A percentile compares a stretch with the other conserved stretches of the same genome.
Conservation (phyloP, 169 alveolate genomes). For the Plasmodium falciparum region DNA sequence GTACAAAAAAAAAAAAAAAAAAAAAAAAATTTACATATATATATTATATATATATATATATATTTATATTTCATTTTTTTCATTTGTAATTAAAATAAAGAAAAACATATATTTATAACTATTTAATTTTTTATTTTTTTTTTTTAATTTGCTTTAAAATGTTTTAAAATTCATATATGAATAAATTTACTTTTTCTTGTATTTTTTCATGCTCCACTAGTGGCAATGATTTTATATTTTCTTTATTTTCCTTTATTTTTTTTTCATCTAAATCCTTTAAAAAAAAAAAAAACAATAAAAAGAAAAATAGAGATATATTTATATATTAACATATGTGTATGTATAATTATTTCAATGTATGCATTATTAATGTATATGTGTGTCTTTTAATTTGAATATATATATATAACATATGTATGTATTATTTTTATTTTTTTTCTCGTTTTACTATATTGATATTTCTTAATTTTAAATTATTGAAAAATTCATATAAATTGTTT, state of each 20-base stretch:
- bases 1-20: constrained; percentile 3
- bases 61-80: constrained; percentile 4
- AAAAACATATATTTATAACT: background rate
- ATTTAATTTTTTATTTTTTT: background rate
- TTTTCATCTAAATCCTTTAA: constrained; percentile 19
- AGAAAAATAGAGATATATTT: background rate
- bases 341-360: background rate
- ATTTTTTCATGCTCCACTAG: constrained; percentile 16
- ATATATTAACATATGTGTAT: constrained; percentile 16
- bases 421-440: constrained; percentile 25
- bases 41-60: constrained; percentile 5
- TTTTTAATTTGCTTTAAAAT: background rate
- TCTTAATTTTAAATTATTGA: constrained; percentile 43
- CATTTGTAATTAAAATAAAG: background rate
- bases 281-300: background rate
- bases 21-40: constrained; percentile 24
- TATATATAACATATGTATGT: background rate
- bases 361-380: background rate
- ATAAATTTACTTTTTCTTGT: constrained; percentile 34
- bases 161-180: no score
- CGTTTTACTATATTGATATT: constrained; percentile 49
- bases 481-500: constrained; percentile 67
- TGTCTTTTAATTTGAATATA: background rate
- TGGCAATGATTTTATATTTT: constrained; percentile 28
- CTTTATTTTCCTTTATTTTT: background rate